Conservation (phyloP, 2,329 filamentous ascomycete genomes). For the Diaporthe ilicicola region DNA sequence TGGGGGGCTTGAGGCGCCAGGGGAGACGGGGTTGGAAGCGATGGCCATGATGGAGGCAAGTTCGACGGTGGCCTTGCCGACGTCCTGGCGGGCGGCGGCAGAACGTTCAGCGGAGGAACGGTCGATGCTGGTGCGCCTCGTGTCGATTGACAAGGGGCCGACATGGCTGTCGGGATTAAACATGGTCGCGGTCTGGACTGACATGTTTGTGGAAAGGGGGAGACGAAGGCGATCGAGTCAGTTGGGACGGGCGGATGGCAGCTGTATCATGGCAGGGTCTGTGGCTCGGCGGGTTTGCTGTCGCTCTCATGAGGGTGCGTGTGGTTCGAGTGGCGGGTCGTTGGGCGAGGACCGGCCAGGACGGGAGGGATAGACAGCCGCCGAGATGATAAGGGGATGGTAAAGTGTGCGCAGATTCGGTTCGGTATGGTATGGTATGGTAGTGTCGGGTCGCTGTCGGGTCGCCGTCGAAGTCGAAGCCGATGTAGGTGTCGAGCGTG, state of each 20-base stretch:
- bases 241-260: conserved; percentile 26
- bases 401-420: not conserved
- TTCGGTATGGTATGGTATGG: too few relatives aligned
- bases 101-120: conserved; percentile 38
- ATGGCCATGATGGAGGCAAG: conserved; percentile 55
- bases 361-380: not conserved
- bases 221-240: conserved; percentile 24
- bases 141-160: conserved; percentile 41
- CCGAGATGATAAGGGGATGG: not conserved
- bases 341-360: not conserved
- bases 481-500: not conserved
- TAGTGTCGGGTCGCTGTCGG: not conserved
- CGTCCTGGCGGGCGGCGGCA: conserved; percentile 44
- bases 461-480: not conserved
- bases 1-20: conserved; percentile 61
- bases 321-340: not conserved
- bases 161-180: conserved; percentile 36
- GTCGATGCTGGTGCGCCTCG: conserved; percentile 35
- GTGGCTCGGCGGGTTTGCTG: not conserved
- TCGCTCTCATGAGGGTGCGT: conserved; percentile 9
- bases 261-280: conserved; percentile 28
- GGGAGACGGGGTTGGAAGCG: conserved; percentile 63
- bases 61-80: conserved; percentile 51
- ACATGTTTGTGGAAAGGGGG: conserved; percentile 35
- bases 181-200: conserved; percentile 33